A percentile compares a stretch with the other conserved stretches of the same genome.
Evolutionary conservation across 768 basidiomycete genomes (phyloP).

Genomic region (Collybia sp.): DNA sequence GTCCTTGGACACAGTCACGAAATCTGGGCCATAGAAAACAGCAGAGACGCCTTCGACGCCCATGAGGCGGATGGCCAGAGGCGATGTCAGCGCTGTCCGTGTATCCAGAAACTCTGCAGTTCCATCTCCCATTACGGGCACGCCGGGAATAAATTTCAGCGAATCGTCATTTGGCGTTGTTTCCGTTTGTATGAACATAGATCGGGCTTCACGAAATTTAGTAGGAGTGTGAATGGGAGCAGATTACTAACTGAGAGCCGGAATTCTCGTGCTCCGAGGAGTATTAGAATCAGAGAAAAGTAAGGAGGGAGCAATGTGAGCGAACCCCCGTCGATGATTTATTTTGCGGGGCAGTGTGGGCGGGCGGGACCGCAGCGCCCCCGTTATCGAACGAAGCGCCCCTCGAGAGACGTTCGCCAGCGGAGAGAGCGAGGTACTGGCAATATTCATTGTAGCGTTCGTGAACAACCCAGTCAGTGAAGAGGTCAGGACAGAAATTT

Average conservation of each 20-base stretch:
- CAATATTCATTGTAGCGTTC: too few species aligned
- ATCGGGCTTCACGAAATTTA: conserved; percentile 46
- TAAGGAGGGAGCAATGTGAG: too few species aligned
- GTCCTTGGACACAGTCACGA: conserved; percentile 94
- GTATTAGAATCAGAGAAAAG: too few species aligned
- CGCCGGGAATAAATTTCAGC: conserved; percentile 95
- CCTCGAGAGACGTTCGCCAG: too few species aligned
- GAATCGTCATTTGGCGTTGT: conserved; percentile 96
- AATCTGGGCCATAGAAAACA: conserved; percentile 97
- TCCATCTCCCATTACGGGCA: conserved; percentile 81
- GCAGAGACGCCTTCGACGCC: conserved; percentile 87
- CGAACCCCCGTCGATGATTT: too few species aligned
- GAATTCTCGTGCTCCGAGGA: too few species aligned
- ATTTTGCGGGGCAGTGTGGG: too few species aligned
- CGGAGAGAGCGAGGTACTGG: too few species aligned
- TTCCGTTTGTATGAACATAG: conserved; percentile 99
- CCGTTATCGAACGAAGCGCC: too few species aligned
- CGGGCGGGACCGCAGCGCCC: too few species aligned
- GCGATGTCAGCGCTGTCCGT: conserved; percentile 80
- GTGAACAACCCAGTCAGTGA: too few species aligned
- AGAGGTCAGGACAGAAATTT: too few species aligned
- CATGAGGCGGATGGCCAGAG: conserved; percentile 92
- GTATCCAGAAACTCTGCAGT: conserved; percentile 95
- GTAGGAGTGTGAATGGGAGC: not conserved
- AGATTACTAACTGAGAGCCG: conserved; percentile 26